Percentiles rank a stretch among this genome's conserved stretches.
phyloP scores from a whole-genome alignment of 345 rosid species.

The Brassica cretica region DNA sequence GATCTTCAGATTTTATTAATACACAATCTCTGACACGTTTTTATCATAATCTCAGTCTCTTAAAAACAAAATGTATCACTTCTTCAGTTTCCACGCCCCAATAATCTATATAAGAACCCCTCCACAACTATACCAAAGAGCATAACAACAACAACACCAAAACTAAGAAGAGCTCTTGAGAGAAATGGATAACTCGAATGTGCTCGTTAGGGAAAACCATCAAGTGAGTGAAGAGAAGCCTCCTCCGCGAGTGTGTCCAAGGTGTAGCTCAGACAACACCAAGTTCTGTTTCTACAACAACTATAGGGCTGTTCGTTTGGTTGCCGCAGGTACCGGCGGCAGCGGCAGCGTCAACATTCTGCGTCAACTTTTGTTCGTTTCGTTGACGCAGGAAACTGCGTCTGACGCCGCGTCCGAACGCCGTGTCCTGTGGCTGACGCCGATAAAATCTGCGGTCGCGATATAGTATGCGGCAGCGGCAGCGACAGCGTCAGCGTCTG shows the following conservation, averaged over 20 bases:
- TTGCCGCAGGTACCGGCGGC: too few species aligned
- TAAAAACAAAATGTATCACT: not conserved
- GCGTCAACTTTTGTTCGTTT: too few species aligned
- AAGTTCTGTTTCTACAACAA: constrained; percentile 39
- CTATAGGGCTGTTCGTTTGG: too few species aligned
- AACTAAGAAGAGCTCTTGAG: not conserved
- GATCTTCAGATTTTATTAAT: constrained; percentile 2
- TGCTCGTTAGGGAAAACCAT: not conserved
- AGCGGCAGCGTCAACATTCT: too few species aligned
- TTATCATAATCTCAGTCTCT: constrained; percentile 1
- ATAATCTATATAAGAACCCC: not conserved
- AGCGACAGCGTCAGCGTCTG: too few species aligned
- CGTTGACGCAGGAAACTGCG: too few species aligned
- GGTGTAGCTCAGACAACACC: constrained; percentile 32
- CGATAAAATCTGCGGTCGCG: too few species aligned
- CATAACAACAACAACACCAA: not conserved
- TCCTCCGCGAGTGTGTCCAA: constrained; percentile 31
- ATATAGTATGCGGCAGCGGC: too few species aligned
- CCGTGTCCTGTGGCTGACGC: too few species aligned
- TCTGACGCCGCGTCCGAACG: too few species aligned
- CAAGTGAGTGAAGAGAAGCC: constrained; percentile 24
- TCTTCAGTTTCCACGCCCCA: not conserved
- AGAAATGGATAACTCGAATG: constrained; percentile 1
- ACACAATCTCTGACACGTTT: constrained; percentile 22
- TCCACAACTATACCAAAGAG: not conserved